Evolutionary conservation across 2,329 filamentous ascomycete species (phyloP).

Genomic region (Aspergillus ibericus): DNA sequence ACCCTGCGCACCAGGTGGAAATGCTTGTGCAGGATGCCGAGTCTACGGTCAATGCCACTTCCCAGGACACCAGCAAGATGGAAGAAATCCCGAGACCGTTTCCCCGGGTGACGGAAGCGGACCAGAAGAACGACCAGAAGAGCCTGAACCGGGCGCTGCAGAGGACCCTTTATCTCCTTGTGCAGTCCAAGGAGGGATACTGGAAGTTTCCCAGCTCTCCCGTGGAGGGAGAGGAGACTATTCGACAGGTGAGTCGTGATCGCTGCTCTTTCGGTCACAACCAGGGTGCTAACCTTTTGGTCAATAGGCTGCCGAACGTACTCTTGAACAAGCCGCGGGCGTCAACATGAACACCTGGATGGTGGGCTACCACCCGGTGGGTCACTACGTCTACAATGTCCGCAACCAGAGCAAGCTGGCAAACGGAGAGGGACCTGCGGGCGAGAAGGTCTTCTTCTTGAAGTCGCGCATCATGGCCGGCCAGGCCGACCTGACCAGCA

Average conservation of each 20-base stretch:
- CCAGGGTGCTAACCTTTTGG: slow-evolving; percentile 1
- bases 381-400: slow-evolving; percentile 67
- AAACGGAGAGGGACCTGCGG: slow-evolving; percentile 48
- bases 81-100: slow-evolving; percentile 69
- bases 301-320: slow-evolving; percentile 75
- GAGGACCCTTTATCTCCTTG: slow-evolving; percentile 82
- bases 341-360: slow-evolving; percentile 99
- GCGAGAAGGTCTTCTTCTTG: slow-evolving; percentile 90
- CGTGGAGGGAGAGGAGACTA: slow-evolving; percentile 68
- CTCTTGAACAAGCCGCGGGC: slow-evolving; percentile 74
- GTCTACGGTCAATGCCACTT: slow-evolving; percentile 40
- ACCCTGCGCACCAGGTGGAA: slow-evolving; percentile 65
- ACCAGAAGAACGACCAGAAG: slow-evolving; percentile 69
- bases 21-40: slow-evolving; percentile 75
- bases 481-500: slow-evolving; percentile 77
- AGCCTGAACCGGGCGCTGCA: slow-evolving; percentile 79
- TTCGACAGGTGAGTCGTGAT: slow-evolving; percentile 70
- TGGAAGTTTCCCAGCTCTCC: slow-evolving; percentile 83
- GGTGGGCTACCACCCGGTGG: slow-evolving; percentile 84
- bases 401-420: slow-evolving; percentile 48
- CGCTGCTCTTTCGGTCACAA: not conserved
- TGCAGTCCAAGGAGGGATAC: slow-evolving; percentile 65
- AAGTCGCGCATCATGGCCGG: slow-evolving; percentile 96
- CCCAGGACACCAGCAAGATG: slow-evolving; percentile 51
- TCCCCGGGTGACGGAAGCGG: slow-evolving; percentile 73